Evolutionary conservation across 208 protist genomes (phyloP).

Genomic region (Leishmania turanica): DNA sequence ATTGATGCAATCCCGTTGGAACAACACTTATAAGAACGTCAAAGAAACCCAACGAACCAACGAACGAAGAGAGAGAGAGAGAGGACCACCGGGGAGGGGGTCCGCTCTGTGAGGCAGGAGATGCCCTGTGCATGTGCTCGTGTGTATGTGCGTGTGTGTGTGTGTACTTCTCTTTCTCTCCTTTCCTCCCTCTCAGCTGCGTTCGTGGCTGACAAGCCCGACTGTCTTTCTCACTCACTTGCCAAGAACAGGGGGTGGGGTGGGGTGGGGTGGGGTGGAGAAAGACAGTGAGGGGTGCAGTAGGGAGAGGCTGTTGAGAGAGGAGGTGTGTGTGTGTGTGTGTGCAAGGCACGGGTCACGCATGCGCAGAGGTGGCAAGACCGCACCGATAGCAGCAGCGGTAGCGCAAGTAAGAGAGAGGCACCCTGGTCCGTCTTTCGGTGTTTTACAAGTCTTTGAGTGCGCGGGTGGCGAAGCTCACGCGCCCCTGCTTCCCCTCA

Average conservation of each 20-base stretch:
- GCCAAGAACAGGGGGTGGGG: not conserved
- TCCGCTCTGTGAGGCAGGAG: not conserved
- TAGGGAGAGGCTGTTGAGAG: not conserved
- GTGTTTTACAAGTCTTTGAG: not conserved
- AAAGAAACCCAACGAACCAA: not conserved
- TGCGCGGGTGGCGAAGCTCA: not conserved
- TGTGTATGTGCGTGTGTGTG: not conserved
- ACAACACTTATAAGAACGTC: not conserved
- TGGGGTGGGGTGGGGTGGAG: no score
- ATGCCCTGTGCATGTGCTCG: not conserved
- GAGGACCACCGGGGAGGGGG: not conserved
- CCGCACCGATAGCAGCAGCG: not conserved
- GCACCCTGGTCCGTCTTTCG: not conserved
- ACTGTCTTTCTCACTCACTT: not conserved
- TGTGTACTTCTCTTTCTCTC: not conserved
- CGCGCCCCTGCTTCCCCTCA: not conserved
- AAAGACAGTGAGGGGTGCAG: not conserved
- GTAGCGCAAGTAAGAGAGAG: not conserved
- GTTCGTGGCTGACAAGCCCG: not conserved
- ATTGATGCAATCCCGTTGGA: not conserved
- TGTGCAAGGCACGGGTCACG: not conserved
- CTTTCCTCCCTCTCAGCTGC: not conserved
- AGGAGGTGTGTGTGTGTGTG: not conserved
- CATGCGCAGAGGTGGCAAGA: not conserved
- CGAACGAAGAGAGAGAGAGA: not conserved